Percentiles rank a stretch among this genome's conserved stretches.
Conservation (phyloP, 2,329 filamentous ascomycete genomes). For the Colletotrichum echinochloae region DNA sequence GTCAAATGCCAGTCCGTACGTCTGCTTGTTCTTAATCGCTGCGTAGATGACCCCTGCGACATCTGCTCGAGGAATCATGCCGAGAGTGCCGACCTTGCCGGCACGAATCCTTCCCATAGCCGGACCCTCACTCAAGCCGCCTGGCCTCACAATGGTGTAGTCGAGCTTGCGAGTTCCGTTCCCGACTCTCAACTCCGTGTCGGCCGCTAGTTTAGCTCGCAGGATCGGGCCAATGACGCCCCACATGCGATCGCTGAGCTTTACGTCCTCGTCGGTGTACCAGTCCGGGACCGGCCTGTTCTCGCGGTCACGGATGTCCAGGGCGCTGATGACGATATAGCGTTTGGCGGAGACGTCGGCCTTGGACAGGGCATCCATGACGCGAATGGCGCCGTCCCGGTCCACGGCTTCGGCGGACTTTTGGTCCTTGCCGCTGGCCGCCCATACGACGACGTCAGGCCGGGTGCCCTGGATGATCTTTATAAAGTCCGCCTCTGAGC, state of each 20-base stretch:
- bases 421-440: conserved; percentile 49
- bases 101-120: conserved; percentile 54
- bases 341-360: conserved; percentile 53
- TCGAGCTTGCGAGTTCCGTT: conserved; percentile 53
- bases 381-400: conserved; percentile 57
- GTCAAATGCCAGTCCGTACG: conserved; percentile 57
- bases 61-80: conserved; percentile 56
- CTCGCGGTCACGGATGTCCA: conserved; percentile 57
- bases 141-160: conserved; percentile 60
- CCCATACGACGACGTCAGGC: conserved; percentile 51
- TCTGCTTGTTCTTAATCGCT: conserved; percentile 54
- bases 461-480: conserved; percentile 49
- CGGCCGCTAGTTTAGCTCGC: conserved; percentile 57
- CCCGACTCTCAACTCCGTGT: conserved; percentile 52
- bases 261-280: conserved; percentile 55
- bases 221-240: conserved; percentile 53
- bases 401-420: conserved; percentile 59
- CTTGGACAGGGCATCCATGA: conserved; percentile 57
- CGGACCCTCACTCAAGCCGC: conserved; percentile 53
- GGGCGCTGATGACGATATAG: conserved; percentile 59
- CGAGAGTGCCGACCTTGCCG: conserved; percentile 54
- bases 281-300: conserved; percentile 53
- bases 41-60: conserved; percentile 57
- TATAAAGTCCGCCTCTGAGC: conserved; percentile 52
- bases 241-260: conserved; percentile 53